phyloP scores from a whole-genome alignment of 192 early-diverging fungal species.

The Entrophospora sp. region DNA sequence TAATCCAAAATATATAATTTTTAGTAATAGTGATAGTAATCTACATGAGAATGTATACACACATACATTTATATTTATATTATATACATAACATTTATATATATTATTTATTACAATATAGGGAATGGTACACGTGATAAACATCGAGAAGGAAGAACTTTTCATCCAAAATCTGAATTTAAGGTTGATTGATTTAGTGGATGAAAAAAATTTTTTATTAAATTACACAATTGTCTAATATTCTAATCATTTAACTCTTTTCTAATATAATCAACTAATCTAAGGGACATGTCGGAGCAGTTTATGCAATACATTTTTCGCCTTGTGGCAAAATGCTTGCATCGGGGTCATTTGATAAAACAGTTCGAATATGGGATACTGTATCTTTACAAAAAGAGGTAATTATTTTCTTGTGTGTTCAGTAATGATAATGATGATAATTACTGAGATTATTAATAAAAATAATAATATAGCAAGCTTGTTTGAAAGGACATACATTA shows the following conservation, averaged over 20 bases:
- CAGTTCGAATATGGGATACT: slow-evolving; percentile 84
- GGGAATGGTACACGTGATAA: slow-evolving; percentile 19
- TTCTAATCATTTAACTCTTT: too few relatives aligned
- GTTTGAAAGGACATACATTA: slow-evolving; percentile 65
- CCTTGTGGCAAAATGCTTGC: slow-evolving; percentile 72
- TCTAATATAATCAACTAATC: too few relatives aligned
- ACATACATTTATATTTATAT: too few relatives aligned
- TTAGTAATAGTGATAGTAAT: too few relatives aligned
- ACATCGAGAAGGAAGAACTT: slow-evolving; percentile 41
- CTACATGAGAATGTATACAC: too few relatives aligned
- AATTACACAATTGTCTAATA: too few relatives aligned
- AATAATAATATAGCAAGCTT: slow-evolving; percentile 36
- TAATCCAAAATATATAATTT: too few relatives aligned
- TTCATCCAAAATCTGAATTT: slow-evolving; percentile 57
- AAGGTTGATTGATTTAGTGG: slow-evolving; percentile 43
- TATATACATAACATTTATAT: too few relatives aligned
- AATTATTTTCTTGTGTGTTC: background rate
- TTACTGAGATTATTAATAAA: background rate
- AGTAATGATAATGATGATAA: background rate
- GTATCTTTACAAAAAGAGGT: slow-evolving; percentile 59
- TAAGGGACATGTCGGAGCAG: slow-evolving; percentile 80
- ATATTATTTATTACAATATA: background rate
- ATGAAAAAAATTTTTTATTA: too few relatives aligned
- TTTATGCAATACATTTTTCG: slow-evolving; percentile 87
- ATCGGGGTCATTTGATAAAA: slow-evolving; percentile 92